phyloP scores from a whole-genome alignment of 179 eudicot genomes.

The Silene vulgaris region DNA sequence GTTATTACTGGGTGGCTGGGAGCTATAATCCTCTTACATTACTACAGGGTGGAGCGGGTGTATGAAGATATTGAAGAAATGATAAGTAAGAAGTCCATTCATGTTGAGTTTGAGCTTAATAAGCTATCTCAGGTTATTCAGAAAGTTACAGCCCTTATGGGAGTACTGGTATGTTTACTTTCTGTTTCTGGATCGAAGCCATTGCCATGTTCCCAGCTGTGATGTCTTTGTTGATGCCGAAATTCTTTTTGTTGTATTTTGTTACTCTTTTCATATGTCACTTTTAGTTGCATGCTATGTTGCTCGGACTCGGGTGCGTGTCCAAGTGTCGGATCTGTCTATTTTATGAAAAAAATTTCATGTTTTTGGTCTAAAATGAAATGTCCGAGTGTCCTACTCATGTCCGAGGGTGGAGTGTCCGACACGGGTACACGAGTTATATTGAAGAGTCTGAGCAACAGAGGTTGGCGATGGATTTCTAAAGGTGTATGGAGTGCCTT shows the following conservation, averaged over 20 bases:
- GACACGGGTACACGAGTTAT: too few relatives aligned
- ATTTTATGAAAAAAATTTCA: too few relatives aligned
- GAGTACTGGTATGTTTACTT: constrained; percentile 68
- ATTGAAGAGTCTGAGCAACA: too few relatives aligned
- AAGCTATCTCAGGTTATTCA: constrained; percentile 78
- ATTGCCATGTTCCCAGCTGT: neutral
- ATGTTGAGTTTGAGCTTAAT: constrained; percentile 47
- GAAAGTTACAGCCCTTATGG: constrained; percentile 84
- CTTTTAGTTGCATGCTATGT: neutral
- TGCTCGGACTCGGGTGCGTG: too few relatives aligned
- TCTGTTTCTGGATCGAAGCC: neutral
- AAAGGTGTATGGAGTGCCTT: neutral
- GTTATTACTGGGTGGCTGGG: neutral
- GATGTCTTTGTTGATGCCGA: neutral
- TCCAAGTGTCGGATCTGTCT: too few relatives aligned
- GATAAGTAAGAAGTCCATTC: constrained; percentile 41
- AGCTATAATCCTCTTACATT: constrained; percentile 1
- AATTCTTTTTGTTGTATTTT: neutral
- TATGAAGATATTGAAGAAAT: constrained; percentile 66
- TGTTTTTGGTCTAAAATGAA: too few relatives aligned
- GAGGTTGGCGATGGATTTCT: neutral
- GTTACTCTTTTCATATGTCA: neutral
- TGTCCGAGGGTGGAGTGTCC: too few relatives aligned
- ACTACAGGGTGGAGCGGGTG: constrained; percentile 77
- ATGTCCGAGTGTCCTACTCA: too few relatives aligned